Base-by-base conservation (phyloP, 306 rosid genomes). In the Boehmeria nivea region DNA sequence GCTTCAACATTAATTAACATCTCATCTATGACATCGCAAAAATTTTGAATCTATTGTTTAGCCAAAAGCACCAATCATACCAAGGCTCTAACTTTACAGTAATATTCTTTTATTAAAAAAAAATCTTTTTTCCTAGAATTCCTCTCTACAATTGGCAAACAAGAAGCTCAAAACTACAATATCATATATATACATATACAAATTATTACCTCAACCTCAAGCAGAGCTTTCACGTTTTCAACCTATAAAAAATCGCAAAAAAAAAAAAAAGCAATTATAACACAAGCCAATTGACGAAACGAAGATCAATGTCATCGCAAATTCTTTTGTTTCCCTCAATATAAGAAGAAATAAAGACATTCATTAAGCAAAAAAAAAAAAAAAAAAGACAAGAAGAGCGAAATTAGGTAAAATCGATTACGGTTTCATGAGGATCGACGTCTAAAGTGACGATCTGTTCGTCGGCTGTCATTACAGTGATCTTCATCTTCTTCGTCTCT, bases 341-440 rank as follows among this genome's bases (percentile, higher is more conserved):
- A 3, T 28, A n/a, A n/a, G 34, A 10, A 31, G 36, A 31, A 31
- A 31, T n/a, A n/a, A n/a, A n/a, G n/a, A n/a, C n/a, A n/a, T n/a
- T n/a, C n/a, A n/a, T n/a, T n/a, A n/a, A n/a, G n/a, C n/a, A n/a
- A n/a, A n/a, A n/a, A n/a, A n/a, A n/a, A n/a, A n/a, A n/a, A n/a
- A n/a, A n/a, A n/a, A n/a, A n/a, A n/a, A n/a, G n/a, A n/a, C n/a
- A n/a, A n/a, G n/a, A n/a, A 10, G 38, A 28, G 0, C 6, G 8
- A 28, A 52, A 18, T 26, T 26, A 1, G n/a, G 7, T 8, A 24
- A 18, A 16, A 51, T 47, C 59, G 37, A 39, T 65, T 82, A 90
- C 98, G 68, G 98, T 78, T 81, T 90, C 98, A 21, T 90, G 74
- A 49, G 94, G 79, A 80, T 90, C 98, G 43, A 90, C 95, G 58